Conservation (phyloP, 2,329 filamentous ascomycete species). For the Hypoxylon sp. region DNA sequence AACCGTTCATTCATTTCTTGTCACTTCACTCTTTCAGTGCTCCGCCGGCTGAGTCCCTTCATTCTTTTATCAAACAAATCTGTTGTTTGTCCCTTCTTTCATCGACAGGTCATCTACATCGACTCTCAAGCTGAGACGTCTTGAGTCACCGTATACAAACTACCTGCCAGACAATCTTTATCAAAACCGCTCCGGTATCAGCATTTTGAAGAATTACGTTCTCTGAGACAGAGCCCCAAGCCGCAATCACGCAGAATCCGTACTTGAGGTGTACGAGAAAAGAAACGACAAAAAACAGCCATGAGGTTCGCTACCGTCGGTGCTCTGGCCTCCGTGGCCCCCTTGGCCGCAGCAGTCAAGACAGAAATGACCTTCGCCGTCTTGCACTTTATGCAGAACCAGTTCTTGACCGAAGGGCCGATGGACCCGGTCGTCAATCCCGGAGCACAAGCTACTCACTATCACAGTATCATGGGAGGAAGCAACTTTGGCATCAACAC, state of each 20-base stretch:
- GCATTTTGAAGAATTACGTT: conserved; percentile 42
- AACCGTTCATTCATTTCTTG: conserved; percentile 45
- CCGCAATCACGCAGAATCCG: conserved; percentile 26
- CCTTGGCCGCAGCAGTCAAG: conserved; percentile 60
- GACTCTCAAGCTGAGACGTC: conserved; percentile 26
- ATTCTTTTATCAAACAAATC: conserved; percentile 48
- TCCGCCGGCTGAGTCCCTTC: conserved; percentile 52
- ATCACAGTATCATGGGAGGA: conserved; percentile 80
- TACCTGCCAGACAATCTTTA: conserved; percentile 31
- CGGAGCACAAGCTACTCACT: conserved; percentile 71
- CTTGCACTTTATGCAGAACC: conserved; percentile 77
- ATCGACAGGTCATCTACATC: conserved; percentile 43
- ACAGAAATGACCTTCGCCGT: conserved; percentile 73
- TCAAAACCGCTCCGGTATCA: conserved; percentile 43
- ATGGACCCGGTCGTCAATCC: conserved; percentile 79
- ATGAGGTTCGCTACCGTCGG: conserved; percentile 50
- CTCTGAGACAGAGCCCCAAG: conserved; percentile 40
- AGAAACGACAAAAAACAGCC: conserved; percentile 22
- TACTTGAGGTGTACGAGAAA: conserved; percentile 22
- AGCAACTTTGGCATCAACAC: conserved; percentile 76
- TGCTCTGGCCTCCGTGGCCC: conserved; percentile 54
- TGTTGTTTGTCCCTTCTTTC: conserved; percentile 52
- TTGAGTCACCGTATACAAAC: conserved; percentile 32
- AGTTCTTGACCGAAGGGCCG: conserved; percentile 72
- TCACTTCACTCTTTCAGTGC: conserved; percentile 46